A percentile compares a stretch with the other conserved stretches of the same genome.
Evolutionary conservation across 495 filamentous ascomycete genomes (phyloP).

Genomic region (Penicillium odoratum): DNA sequence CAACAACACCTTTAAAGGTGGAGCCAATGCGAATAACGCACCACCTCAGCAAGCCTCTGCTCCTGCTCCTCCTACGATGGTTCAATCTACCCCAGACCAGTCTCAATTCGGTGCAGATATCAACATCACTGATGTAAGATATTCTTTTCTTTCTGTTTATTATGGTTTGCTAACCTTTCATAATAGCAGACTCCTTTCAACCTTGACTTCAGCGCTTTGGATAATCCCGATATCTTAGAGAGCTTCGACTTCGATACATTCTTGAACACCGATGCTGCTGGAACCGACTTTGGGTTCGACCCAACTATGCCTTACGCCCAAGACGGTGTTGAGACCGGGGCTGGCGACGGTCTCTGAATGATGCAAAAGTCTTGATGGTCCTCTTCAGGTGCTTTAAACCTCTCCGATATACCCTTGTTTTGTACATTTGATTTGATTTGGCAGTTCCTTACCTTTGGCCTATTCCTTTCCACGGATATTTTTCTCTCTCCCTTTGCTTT

Average conservation of each 20-base stretch:
- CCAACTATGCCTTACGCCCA: conserved; percentile 41
- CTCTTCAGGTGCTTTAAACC: conserved; percentile 39
- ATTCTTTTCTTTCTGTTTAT: conserved; percentile 24
- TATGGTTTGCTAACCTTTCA: not conserved
- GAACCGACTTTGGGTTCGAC: conserved; percentile 54
- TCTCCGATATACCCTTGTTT: conserved; percentile 50
- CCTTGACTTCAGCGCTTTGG: conserved; percentile 63
- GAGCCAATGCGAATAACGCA: conserved; percentile 48
- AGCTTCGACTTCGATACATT: conserved; percentile 98
- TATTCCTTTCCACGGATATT: conserved; percentile 22
- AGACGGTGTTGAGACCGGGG: conserved; percentile 54
- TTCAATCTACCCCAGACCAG: conserved; percentile 48
- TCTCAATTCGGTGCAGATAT: conserved; percentile 41
- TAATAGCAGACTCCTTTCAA: conserved; percentile 40
- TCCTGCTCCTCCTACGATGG: conserved; percentile 41
- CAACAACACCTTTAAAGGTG: conserved; percentile 56
- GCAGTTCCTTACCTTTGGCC: conserved; percentile 15
- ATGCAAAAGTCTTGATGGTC: conserved; percentile 36
- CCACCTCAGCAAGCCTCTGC: conserved; percentile 44
- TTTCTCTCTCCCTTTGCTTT: conserved; percentile 21
- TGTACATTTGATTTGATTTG: conserved; percentile 43
- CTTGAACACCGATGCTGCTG: conserved; percentile 63
- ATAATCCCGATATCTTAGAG: conserved; percentile 71
- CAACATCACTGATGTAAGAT: conserved; percentile 42
- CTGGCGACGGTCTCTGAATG: conserved; percentile 47